Evolutionary conservation across 2,329 filamentous ascomycete genomes (phyloP).

Genomic region (Raffaelea arxii): DNA sequence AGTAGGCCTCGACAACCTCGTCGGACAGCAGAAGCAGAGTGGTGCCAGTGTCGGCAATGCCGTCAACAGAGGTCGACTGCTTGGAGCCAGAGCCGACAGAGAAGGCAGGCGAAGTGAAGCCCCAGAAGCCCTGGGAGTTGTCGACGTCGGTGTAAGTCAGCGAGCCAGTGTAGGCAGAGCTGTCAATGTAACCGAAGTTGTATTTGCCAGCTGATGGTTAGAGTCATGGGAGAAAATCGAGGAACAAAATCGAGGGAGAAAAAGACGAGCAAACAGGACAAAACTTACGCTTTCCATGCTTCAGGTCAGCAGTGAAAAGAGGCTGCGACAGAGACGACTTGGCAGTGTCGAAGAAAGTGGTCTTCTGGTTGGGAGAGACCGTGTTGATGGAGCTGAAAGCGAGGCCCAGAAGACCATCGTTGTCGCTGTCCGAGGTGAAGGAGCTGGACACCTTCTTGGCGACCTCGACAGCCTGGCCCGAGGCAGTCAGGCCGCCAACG

Average conservation of each 20-base stretch:
- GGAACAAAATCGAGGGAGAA: background rate
- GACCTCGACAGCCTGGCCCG: constrained; percentile 20
- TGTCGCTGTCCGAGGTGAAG: constrained; percentile 16
- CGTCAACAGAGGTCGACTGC: constrained; percentile 18
- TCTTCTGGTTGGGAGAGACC: constrained; percentile 15
- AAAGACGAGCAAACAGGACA: background rate
- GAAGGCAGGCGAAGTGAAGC: constrained; percentile 23
- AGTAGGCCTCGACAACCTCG: constrained; percentile 40
- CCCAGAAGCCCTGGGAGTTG: constrained; percentile 26
- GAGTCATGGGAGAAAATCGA: background rate
- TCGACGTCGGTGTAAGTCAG: constrained; percentile 24
- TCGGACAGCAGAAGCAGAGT: constrained; percentile 43
- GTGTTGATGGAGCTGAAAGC: constrained; percentile 22
- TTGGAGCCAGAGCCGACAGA: constrained; percentile 18
- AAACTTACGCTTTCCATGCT: constrained; percentile 12
- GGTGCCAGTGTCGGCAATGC: constrained; percentile 52
- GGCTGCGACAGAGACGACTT: constrained; percentile 22
- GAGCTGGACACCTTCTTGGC: constrained; percentile 17
- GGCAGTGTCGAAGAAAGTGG: constrained; percentile 28
- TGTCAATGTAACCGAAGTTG: constrained; percentile 27
- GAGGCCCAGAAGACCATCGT: constrained; percentile 19
- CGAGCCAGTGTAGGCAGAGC: constrained; percentile 20
- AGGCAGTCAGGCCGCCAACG: constrained; percentile 19
- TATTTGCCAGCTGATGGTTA: constrained; percentile 21
- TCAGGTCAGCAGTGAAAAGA: constrained; percentile 44